Percentiles rank a stretch among this genome's conserved stretches.
Evolutionary conservation across 495 filamentous ascomycete species (phyloP).

Genomic region (Glarea lozoyensis): DNA sequence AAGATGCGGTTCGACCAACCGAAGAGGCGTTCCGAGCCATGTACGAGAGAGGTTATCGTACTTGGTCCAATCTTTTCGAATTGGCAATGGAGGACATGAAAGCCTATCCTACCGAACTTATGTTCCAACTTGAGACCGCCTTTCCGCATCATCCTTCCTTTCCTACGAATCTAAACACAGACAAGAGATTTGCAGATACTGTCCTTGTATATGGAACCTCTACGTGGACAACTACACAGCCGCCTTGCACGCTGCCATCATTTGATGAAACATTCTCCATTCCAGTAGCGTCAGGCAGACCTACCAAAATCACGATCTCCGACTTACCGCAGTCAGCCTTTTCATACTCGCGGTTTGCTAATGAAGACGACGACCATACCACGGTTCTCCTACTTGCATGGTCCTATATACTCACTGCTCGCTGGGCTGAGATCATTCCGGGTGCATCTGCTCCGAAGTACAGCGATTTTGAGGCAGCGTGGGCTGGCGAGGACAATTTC

Average conservation of each 20-base stretch:
- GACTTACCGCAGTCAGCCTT: constrained; percentile 9
- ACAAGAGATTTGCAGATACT: constrained; percentile 17
- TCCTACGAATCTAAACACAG: constrained; percentile 12
- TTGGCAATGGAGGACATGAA: constrained; percentile 8
- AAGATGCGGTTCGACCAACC: constrained; percentile 18
- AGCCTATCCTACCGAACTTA: constrained; percentile 3
- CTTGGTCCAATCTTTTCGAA: constrained; percentile 15
- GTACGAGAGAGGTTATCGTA: constrained; percentile 18
- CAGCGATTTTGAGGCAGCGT: constrained; percentile 12
- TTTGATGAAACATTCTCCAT: constrained; percentile 16
- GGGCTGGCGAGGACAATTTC: constrained; percentile 2
- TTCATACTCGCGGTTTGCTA: constrained; percentile 1
- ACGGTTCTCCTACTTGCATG: constrained; percentile 16
- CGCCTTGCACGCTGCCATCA: constrained; percentile 13
- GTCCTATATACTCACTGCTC: constrained; percentile 17
- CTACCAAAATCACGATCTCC: constrained; percentile 1
- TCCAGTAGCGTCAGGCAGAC: constrained; percentile 14
- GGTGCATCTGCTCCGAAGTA: constrained; percentile 14
- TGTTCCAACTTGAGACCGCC: constrained; percentile 11
- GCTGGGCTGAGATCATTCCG: constrained; percentile 19
- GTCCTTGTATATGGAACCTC: constrained; percentile 13
- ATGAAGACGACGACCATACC: constrained; percentile 15
- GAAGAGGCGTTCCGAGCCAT: constrained; percentile 15
- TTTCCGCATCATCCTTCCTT: constrained; percentile 17
- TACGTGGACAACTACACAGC: constrained; percentile 13